These are phyloP conservation scores for Fusarium sp. DNA, from an alignment of 2,329 filamentous ascomycete genomes.

Conservation along the genomic window DNA sequence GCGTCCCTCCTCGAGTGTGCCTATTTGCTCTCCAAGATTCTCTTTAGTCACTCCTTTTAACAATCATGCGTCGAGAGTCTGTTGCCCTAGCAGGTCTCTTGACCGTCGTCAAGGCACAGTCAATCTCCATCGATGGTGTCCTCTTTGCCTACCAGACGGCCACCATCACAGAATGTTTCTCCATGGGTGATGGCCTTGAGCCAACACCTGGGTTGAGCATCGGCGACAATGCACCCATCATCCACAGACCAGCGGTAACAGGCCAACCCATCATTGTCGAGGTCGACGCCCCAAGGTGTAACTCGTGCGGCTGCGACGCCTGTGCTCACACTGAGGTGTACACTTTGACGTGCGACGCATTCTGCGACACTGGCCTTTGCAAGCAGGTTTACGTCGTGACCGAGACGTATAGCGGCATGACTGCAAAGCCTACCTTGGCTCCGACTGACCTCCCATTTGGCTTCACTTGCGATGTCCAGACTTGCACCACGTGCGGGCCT, in stretches of 20 bases:
- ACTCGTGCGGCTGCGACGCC: constrained; percentile 26
- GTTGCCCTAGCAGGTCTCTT: not conserved
- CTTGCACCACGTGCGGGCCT: constrained; percentile 24
- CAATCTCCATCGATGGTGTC: constrained; percentile 1
- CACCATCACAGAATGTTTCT: constrained; percentile 31
- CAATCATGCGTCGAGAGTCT: not conserved
- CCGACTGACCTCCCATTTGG: constrained; percentile 20
- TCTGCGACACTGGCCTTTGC: constrained; percentile 25
- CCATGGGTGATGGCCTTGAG: not conserved
- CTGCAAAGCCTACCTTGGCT: constrained; percentile 11
- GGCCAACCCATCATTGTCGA: constrained; percentile 22
- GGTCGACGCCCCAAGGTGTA: constrained; percentile 28
- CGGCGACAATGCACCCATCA: not conserved
- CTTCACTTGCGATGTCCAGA: constrained; percentile 31
- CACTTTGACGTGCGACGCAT: constrained; percentile 14
- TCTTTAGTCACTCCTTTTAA: not conserved
- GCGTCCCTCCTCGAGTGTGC: not conserved
- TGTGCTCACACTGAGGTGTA: constrained; percentile 28
- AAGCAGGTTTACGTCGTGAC: constrained; percentile 28
- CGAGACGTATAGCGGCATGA: constrained; percentile 27
- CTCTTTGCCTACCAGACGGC: constrained; percentile 17
- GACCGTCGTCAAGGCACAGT: not conserved
- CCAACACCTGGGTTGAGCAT: not conserved
- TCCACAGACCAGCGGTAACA: constrained; percentile 18
- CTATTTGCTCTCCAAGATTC: not conserved